These are phyloP conservation scores for Solanum acaule DNA, from an alignment of 257 asterid species.

Conservation along the genomic window DNA sequence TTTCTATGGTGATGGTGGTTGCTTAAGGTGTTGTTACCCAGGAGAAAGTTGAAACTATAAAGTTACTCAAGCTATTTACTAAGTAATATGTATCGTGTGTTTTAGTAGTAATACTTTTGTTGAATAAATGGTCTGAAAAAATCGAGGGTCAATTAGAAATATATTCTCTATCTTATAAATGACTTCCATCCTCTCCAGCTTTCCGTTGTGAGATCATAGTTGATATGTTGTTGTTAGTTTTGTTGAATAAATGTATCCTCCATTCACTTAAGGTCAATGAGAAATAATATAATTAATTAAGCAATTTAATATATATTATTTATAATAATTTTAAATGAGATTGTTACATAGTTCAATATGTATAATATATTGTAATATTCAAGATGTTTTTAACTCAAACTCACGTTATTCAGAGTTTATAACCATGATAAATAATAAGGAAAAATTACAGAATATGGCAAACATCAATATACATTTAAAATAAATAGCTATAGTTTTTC, in stretches of 20 bases:
- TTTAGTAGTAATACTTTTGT: not conserved
- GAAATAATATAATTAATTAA: not conserved
- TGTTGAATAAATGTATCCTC: not conserved
- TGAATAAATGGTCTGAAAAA: not conserved
- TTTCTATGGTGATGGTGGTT: not conserved
- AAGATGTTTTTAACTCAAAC: not conserved
- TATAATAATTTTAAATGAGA: no score
- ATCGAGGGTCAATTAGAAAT: fast-evolving
- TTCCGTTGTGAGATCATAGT: not conserved
- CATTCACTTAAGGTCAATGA: not conserved
- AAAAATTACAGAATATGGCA: no score
- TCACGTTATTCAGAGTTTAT: fast-evolving
- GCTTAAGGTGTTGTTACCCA: constrained; percentile 10
- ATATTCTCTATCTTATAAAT: not conserved
- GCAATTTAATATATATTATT: not conserved
- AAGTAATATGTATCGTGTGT: not conserved
- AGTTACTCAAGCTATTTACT: not conserved
- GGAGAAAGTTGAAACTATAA: not conserved
- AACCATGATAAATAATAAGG: no score
- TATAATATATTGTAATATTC: not conserved
- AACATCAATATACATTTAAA: no score
- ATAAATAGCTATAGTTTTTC: no score
- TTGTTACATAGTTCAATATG: not conserved
- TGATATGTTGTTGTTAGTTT: not conserved
- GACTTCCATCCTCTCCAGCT: fast-evolving